Conservation (phyloP, 2,329 filamentous ascomycete genomes). For the Pestalotiopsis sp. region DNA sequence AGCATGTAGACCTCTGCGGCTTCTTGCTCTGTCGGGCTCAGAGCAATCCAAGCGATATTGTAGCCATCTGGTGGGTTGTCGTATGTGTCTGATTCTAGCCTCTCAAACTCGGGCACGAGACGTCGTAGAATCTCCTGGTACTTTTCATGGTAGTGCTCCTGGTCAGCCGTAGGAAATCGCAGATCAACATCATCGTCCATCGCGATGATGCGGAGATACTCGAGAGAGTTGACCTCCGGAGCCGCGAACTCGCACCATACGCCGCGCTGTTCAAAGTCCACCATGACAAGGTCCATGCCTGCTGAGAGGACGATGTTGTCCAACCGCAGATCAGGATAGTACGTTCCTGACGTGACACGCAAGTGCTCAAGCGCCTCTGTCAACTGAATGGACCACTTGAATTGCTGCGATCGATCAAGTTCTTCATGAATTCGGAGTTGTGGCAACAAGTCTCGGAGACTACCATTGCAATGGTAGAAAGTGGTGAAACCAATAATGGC, state of each 20-base stretch:
- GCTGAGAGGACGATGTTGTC: slow-evolving; percentile 61
- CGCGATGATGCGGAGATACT: slow-evolving; percentile 59
- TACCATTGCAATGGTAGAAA: slow-evolving; percentile 55
- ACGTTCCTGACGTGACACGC: slow-evolving; percentile 45
- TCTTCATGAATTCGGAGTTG: slow-evolving; percentile 48
- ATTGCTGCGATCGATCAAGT: slow-evolving; percentile 45
- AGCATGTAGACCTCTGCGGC: slow-evolving; percentile 65
- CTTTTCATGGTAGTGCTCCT: slow-evolving; percentile 27
- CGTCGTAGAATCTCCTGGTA: slow-evolving; percentile 44
- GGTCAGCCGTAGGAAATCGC: neutral
- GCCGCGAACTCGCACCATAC: slow-evolving; percentile 65
- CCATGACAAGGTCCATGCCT: slow-evolving; percentile 51
- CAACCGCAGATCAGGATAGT: slow-evolving; percentile 62
- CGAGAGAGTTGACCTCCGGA: slow-evolving; percentile 62
- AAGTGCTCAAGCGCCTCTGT: slow-evolving; percentile 54
- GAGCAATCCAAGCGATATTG: slow-evolving; percentile 58
- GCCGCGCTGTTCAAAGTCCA: slow-evolving; percentile 66
- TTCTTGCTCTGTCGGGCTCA: slow-evolving; percentile 55
- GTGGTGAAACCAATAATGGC: slow-evolving; percentile 61
- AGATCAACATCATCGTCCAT: slow-evolving; percentile 44
- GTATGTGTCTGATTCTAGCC: slow-evolving; percentile 45
- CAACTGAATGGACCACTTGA: slow-evolving; percentile 58
- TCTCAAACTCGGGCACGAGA: slow-evolving; percentile 51
- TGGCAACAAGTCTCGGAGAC: slow-evolving; percentile 57
- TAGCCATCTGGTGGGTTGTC: slow-evolving; percentile 51